Evolutionary conservation across 2,329 filamentous ascomycete species (phyloP).

Genomic region (Magnaporthales sp.): DNA sequence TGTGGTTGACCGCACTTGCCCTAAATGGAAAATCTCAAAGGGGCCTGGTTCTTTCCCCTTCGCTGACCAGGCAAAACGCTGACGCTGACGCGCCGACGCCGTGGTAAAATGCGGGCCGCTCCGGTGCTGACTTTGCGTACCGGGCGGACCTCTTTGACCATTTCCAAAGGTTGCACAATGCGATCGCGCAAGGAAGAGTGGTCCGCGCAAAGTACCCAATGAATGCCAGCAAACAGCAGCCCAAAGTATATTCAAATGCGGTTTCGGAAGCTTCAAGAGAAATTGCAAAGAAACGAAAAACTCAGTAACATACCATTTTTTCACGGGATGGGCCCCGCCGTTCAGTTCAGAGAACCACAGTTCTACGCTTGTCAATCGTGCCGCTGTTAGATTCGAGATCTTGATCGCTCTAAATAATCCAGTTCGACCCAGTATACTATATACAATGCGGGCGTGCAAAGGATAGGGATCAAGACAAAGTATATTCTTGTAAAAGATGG

Average conservation of each 20-base stretch:
- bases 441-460: not conserved
- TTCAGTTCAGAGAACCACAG: not conserved
- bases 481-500: not conserved
- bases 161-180: not conserved
- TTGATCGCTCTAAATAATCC: not conserved
- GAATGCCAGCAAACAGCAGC: not conserved
- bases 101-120: not conserved
- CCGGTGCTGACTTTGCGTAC: not conserved
- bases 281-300: not conserved
- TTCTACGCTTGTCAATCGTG: not conserved
- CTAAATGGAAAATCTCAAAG: not conserved
- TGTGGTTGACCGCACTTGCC: not conserved
- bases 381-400: not conserved
- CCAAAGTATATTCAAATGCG: not conserved
- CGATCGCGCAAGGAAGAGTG: not conserved
- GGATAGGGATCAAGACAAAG: not conserved
- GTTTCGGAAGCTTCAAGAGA: not conserved
- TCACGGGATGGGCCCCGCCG: not conserved
- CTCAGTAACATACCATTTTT: not conserved
- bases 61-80: not conserved
- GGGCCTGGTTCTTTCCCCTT: not conserved
- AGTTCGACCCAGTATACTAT: not conserved
- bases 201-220: not conserved
- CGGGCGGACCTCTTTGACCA: not conserved
- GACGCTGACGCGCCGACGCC: not conserved